Base-by-base conservation (phyloP, 768 basidiomycete species). In the Termitomyces sp. region DNA sequence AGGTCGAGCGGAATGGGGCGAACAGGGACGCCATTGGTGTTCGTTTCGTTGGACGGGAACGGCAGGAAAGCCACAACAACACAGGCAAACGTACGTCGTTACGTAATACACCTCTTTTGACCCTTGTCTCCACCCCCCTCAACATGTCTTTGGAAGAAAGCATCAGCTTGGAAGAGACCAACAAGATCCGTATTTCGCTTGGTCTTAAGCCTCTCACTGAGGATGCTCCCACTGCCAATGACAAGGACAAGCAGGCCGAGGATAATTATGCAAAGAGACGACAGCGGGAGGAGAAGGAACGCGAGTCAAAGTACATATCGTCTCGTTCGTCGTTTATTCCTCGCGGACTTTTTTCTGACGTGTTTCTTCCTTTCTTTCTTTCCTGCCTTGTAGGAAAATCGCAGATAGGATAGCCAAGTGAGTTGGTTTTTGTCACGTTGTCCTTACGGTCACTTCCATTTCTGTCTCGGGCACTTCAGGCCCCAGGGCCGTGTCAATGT, bases 191-290 rank as follows among this genome's bases (percentile, higher is more conserved):
- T 75, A 84, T 96, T 58, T 89, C 88, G 5, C 81, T 97, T 40
- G 97, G 97, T 62, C 86, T 99, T 58, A 92, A 94, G 69, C 95
- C 97, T 43, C 82, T 98, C 57, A 89, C 87, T 18, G 94, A 94
- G 64, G 90, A 93, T 64, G 77, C 80, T 43, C 81, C 76, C 16
- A 82, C 88, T 8, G 81, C 79, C n/a, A 78, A 85, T 68, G 83
- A 85, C 67, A 86, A 82, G 63, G 94, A 97, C 57, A 84, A 88
- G 66, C 73, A 86, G 64, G 97, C 97, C 13, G 92, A 93, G 71
- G 77, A 84, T 51, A 98, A 98, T 73, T 98, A 88, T 77, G 75
- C 83, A 4, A 85, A 84, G 66, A 75, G 80, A 52, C 82, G 88
- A 62, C 87, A 90, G 54, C 73, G 76, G 53, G 89, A 91, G 66